These are phyloP conservation scores for Clarireedia homoeocarpa DNA, from an alignment of 2,329 filamentous ascomycete species.

Conservation along the genomic window DNA sequence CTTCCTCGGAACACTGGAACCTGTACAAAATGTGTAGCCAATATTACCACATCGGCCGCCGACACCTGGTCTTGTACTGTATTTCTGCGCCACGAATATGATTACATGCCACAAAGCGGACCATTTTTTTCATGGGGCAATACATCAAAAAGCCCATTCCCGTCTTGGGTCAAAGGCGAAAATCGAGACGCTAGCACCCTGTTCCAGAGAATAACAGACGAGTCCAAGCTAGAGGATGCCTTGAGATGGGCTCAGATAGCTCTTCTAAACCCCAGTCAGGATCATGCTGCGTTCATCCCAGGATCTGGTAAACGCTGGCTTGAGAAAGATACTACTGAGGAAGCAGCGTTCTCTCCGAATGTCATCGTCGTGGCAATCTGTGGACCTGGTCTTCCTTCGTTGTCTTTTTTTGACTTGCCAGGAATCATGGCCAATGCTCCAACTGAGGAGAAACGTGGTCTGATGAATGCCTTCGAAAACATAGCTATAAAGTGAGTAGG, in stretches of 20 bases:
- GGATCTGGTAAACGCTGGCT: constrained; percentile 25
- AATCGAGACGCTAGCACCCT: constrained; percentile 32
- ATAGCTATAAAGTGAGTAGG: constrained; percentile 44
- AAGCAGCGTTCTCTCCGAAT: constrained; percentile 74
- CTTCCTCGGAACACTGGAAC: constrained; percentile 64
- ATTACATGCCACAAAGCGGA: constrained; percentile 32
- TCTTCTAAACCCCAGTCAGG: constrained; percentile 57
- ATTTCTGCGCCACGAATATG: constrained; percentile 57
- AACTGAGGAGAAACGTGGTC: constrained; percentile 51
- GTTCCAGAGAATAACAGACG: constrained; percentile 58
- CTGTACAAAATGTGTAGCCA: constrained; percentile 74
- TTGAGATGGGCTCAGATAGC: constrained; percentile 72
- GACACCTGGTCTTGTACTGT: constrained; percentile 62
- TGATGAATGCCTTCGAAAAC: constrained; percentile 65
- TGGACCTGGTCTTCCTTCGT: constrained; percentile 59
- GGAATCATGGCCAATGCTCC: constrained; percentile 69
- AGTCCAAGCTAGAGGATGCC: constrained; percentile 55
- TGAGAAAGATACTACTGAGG: constrained; percentile 19
- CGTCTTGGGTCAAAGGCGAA: constrained; percentile 53
- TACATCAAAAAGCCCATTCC: constrained; percentile 40
- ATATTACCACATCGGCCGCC: constrained; percentile 57
- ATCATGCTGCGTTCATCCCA: constrained; percentile 38
- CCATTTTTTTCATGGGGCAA: not conserved
- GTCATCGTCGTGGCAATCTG: constrained; percentile 69
- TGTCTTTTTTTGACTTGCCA: constrained; percentile 81